Conservation (phyloP, 2,329 filamentous ascomycete species). For the Myriosclerotinia scirpicola region DNA sequence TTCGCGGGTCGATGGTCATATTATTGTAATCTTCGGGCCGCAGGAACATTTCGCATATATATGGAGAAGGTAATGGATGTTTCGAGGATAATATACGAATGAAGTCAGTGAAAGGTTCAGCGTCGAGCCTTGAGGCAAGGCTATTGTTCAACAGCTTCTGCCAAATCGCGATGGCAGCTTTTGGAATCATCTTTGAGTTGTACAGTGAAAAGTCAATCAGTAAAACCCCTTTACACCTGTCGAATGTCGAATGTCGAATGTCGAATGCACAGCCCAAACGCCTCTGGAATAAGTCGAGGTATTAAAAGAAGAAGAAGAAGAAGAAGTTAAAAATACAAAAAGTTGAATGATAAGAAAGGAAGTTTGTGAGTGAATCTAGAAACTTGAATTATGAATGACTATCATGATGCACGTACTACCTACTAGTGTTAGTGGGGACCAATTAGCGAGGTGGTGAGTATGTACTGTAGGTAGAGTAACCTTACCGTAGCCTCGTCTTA, state of each 20-base stretch:
- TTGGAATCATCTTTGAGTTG: constrained; percentile 9
- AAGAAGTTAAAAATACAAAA: constrained; percentile 1
- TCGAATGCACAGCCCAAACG: neutral
- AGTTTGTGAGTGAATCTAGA: constrained; percentile 11
- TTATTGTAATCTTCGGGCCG: constrained; percentile 50
- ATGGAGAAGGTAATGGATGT: constrained; percentile 51
- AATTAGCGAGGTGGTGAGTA: no score
- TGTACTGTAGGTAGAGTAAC: no score
- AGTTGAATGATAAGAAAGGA: neutral
- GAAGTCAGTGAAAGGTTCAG: constrained; percentile 54
- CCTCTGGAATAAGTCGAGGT: no score
- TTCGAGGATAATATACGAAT: constrained; percentile 51
- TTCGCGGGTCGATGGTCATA: constrained; percentile 55
- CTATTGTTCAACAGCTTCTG: constrained; percentile 51
- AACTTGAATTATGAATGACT: neutral
- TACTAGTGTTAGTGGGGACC: neutral
- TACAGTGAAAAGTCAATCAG: neutral
- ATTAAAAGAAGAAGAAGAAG: neutral
- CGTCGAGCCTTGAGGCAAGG: constrained; percentile 52
- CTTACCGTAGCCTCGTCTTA: neutral
- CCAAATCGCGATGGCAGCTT: constrained; percentile 44
- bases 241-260: no score
- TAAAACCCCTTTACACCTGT: neutral
- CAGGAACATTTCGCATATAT: constrained; percentile 59
- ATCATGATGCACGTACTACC: neutral